Conservation (phyloP, 768 basidiomycete genomes). For the Agaricus subrufescens region DNA sequence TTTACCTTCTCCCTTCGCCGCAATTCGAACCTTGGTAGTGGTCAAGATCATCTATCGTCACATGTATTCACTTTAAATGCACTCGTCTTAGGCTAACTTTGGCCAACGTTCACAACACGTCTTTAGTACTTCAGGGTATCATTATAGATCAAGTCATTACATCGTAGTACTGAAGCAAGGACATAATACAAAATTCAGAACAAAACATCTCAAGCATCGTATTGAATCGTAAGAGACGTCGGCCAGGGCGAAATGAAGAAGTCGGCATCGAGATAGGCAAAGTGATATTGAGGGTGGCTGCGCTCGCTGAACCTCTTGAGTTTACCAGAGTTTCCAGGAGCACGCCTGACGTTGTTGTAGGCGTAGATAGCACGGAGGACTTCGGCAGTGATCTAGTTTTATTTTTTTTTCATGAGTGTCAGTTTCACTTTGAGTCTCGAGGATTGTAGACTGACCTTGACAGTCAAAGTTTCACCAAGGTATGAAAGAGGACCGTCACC, state of each 20-base stretch:
- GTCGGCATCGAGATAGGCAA: conserved; percentile 50
- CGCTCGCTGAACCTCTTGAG: conserved; percentile 55
- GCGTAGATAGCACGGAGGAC: conserved; percentile 63
- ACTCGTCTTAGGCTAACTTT: not conserved
- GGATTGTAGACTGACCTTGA: conserved; percentile 35
- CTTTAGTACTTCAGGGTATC: not conserved
- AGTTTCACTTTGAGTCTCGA: not conserved
- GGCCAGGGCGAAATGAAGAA: conserved; percentile 64
- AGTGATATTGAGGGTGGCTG: conserved; percentile 42
- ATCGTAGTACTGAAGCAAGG: not conserved
- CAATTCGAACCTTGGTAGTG: too few species aligned
- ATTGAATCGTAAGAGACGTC: conserved; percentile 58
- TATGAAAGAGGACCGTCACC: conserved; percentile 40
- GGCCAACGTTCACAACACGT: not conserved
- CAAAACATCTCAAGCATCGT: conserved; percentile 13
- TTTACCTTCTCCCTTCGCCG: too few species aligned
- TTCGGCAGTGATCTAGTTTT: conserved; percentile 46
- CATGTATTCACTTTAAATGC: not conserved
- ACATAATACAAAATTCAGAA: not conserved
- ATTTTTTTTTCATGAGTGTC: not conserved
- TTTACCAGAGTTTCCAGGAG: conserved; percentile 61
- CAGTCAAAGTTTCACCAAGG: conserved; percentile 46
- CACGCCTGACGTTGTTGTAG: conserved; percentile 55
- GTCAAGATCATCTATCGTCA: too few species aligned
- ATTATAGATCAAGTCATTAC: not conserved